These are phyloP conservation scores for Didymella pinodella DNA, from an alignment of 2,329 filamentous ascomycete genomes.

Conservation along the genomic window DNA sequence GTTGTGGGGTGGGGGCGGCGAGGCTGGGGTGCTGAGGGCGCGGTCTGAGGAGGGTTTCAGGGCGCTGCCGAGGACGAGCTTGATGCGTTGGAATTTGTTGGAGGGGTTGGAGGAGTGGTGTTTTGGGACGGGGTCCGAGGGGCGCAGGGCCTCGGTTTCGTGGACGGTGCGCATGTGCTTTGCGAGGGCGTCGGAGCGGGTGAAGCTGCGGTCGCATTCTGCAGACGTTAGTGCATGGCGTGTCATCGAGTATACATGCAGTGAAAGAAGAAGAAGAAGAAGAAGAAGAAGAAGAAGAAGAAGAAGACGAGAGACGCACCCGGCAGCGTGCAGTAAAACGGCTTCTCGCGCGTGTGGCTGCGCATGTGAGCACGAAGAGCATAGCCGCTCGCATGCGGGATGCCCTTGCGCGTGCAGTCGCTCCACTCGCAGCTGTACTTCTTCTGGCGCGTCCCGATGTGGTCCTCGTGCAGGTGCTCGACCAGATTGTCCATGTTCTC, in stretches of 20 bases:
- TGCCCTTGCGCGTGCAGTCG: conserved; percentile 85
- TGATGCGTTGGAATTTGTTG: conserved; percentile 57
- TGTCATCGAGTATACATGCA: too few species aligned
- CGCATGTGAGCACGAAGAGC: conserved; percentile 97
- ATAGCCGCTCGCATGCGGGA: conserved; percentile 93
- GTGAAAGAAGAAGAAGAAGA: neutral
- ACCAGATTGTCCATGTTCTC: conserved; percentile 62
- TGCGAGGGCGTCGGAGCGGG: conserved; percentile 90
- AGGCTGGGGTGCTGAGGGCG: conserved; percentile 46
- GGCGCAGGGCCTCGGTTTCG: conserved; percentile 91
- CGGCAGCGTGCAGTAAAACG: conserved; percentile 94
- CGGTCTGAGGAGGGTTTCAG: conserved; percentile 41
- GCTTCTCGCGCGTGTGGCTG: conserved; percentile 97
- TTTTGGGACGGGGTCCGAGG: conserved; percentile 74
- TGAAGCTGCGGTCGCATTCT: conserved; percentile 97
- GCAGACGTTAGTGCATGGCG: neutral
- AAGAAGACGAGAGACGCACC: conserved; percentile 64
- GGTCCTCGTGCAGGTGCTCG: conserved; percentile 76
- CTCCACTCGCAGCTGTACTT: conserved; percentile 99
- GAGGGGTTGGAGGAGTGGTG: conserved; percentile 59
- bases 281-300: neutral
- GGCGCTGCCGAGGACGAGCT: conserved; percentile 53
- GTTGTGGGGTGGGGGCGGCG: conserved; percentile 40
- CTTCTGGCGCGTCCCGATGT: conserved; percentile 92
- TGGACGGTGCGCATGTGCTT: conserved; percentile 99